Evolutionary conservation across 495 filamentous ascomycete species (phyloP).

Genomic region (Hypoxylon perforatum): DNA sequence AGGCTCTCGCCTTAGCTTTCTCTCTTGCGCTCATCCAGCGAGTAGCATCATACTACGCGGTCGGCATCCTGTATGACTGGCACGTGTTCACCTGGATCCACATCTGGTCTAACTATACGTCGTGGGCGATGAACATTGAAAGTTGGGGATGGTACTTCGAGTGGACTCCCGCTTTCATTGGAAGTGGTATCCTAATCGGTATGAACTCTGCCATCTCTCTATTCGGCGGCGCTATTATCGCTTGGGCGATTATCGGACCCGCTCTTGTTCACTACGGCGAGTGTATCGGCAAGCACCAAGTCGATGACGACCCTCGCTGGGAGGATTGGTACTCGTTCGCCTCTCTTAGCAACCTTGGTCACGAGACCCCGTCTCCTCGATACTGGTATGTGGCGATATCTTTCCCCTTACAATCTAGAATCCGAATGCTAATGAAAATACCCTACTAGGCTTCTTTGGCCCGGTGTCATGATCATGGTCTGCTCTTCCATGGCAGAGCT

Average conservation of each 20-base stretch:
- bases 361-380: slow-evolving; percentile 64
- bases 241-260: slow-evolving; percentile 75
- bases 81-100: slow-evolving; percentile 73
- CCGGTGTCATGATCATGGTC: slow-evolving; percentile 47
- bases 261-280: slow-evolving; percentile 66
- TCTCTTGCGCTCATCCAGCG: slow-evolving; percentile 60
- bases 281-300: slow-evolving; percentile 57
- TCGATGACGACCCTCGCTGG: slow-evolving; percentile 61
- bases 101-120: slow-evolving; percentile 60
- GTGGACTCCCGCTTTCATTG: slow-evolving; percentile 75
- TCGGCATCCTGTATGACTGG: slow-evolving; percentile 75
- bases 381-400: slow-evolving; percentile 60
- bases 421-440: no score
- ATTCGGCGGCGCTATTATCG: slow-evolving; percentile 67
- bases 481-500: slow-evolving; percentile 70
- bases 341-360: slow-evolving; percentile 59
- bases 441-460: neutral
- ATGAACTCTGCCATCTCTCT: slow-evolving; percentile 73
- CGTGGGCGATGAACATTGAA: slow-evolving; percentile 67
- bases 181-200: slow-evolving; percentile 72
- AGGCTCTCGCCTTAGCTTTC: slow-evolving; percentile 65
- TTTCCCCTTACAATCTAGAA: neutral
- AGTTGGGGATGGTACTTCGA: slow-evolving; percentile 75
- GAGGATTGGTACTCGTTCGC: slow-evolving; percentile 60
- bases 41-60: slow-evolving; percentile 69